These are phyloP conservation scores for Candida lessepsii DNA, from an alignment of 805 yeast species.

Conservation along the genomic window DNA sequence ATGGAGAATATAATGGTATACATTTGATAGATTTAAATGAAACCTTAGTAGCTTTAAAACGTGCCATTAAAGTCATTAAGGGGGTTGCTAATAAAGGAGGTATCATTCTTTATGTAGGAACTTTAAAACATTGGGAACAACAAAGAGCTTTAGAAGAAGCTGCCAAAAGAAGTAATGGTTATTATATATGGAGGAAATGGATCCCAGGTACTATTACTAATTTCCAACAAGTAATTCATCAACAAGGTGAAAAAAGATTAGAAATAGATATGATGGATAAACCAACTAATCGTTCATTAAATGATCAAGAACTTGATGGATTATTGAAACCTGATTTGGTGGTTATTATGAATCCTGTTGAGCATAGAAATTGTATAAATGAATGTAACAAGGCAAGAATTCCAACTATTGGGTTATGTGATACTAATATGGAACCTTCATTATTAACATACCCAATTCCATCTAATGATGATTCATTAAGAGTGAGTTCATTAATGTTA, in stretches of 20 bases:
- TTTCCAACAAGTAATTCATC: conserved; percentile 66
- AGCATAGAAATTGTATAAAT: conserved; percentile 71
- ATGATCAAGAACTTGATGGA: conserved; percentile 45
- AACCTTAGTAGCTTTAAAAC: conserved; percentile 68
- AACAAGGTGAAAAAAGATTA: conserved; percentile 30
- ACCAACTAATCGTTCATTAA: conserved; percentile 59
- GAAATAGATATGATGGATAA: conserved; percentile 76
- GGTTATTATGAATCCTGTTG: conserved; percentile 82
- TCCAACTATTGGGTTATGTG: conserved; percentile 92
- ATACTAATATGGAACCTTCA: conserved; percentile 90
- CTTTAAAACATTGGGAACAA: conserved; percentile 66
- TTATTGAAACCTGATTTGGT: conserved; percentile 86
- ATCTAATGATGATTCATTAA: conserved; percentile 87
- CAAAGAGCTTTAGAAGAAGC: conserved; percentile 73
- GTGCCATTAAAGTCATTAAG: conserved; percentile 82
- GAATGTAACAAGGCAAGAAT: conserved; percentile 82
- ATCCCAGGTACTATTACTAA: conserved; percentile 93
- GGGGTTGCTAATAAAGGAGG: conserved; percentile 87
- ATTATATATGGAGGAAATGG: conserved; percentile 84
- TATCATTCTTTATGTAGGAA: conserved; percentile 77
- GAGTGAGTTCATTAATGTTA: conserved; percentile 74
- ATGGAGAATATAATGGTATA: conserved; percentile 87
- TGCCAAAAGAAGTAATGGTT: conserved; percentile 74
- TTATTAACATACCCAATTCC: conserved; percentile 93
- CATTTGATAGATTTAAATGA: conserved; percentile 88